Conservation (phyloP, 257 asterid species). For the Cinchona pubescens region DNA sequence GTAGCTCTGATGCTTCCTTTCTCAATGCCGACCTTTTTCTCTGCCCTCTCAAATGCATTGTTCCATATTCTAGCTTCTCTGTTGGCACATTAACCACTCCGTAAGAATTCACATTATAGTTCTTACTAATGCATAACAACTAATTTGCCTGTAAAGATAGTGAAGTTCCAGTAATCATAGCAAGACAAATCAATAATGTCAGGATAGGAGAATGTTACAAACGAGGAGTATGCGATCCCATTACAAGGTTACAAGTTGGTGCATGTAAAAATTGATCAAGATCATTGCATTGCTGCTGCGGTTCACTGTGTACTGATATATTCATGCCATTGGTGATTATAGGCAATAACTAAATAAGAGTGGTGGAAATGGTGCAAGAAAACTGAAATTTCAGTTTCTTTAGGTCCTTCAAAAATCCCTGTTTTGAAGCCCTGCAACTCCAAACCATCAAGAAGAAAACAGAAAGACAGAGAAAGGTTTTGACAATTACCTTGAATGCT, state of each 20-base stretch:
- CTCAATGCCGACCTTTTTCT: conserved; percentile 61
- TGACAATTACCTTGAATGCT: conserved; percentile 62
- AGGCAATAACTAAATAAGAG: background rate
- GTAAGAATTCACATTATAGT: background rate
- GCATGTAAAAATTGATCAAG: background rate
- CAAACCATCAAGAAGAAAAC: background rate
- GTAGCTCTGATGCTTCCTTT: conserved; percentile 94
- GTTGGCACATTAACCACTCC: conserved; percentile 8
- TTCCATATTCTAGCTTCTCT: conserved; percentile 97
- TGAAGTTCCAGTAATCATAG: background rate
- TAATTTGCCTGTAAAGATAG: background rate
- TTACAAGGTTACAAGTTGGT: background rate
- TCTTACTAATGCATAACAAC: background rate
- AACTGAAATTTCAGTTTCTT: background rate
- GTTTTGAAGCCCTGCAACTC: background rate
- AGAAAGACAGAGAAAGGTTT: background rate
- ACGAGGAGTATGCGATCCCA: too few relatives aligned
- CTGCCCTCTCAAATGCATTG: conserved; percentile 71
- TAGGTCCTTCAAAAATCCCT: background rate
- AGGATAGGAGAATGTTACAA: background rate
- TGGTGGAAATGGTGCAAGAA: background rate
- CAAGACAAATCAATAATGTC: background rate
- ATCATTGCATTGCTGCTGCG: background rate
- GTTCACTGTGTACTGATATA: background rate
- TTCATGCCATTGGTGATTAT: background rate